A percentile compares a stretch with the other conserved stretches of the same genome.
These are phyloP conservation scores for Nelumbo lutea DNA, from an alignment of 164 flowering plant genomes.

Conservation along the genomic window DNA sequence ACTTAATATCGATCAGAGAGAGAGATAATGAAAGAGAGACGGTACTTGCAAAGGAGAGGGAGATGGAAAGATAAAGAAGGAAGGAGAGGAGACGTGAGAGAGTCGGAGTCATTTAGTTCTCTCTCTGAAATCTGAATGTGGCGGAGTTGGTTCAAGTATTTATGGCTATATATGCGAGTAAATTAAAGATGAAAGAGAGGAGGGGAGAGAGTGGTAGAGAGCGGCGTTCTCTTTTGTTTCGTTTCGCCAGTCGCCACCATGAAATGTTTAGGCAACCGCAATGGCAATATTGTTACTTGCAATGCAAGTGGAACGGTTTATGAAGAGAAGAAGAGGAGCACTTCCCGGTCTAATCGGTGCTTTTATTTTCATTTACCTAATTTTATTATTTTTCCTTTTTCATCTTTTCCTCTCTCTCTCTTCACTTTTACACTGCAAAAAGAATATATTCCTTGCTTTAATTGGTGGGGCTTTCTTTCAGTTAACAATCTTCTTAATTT, in stretches of 20 bases:
- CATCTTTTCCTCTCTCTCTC: slow-evolving; percentile 6
- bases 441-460: slow-evolving; percentile 48
- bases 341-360: background rate
- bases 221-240: slow-evolving; percentile 12
- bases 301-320: slow-evolving; percentile 5
- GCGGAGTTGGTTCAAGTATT: background rate
- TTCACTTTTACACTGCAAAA: slow-evolving; percentile 15
- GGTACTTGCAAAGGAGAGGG: slow-evolving; percentile 26
- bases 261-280: slow-evolving; percentile 4
- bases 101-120: slow-evolving; percentile 19
- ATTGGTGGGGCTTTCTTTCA: slow-evolving; percentile 16
- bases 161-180: background rate
- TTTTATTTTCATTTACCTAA: too few relatives aligned
- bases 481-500: background rate
- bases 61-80: slow-evolving; percentile 18
- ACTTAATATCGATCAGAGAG: background rate
- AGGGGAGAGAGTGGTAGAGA: background rate
- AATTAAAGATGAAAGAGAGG: background rate
- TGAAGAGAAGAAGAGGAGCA: background rate
- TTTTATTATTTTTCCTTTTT: background rate
- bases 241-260: background rate
- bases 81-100: slow-evolving; percentile 12
- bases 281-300: too few relatives aligned
- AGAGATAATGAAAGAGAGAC: background rate
- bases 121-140: background rate